phyloP scores from a whole-genome alignment of 2,329 filamentous ascomycete species.

The Pseudocercospora crystallina region DNA sequence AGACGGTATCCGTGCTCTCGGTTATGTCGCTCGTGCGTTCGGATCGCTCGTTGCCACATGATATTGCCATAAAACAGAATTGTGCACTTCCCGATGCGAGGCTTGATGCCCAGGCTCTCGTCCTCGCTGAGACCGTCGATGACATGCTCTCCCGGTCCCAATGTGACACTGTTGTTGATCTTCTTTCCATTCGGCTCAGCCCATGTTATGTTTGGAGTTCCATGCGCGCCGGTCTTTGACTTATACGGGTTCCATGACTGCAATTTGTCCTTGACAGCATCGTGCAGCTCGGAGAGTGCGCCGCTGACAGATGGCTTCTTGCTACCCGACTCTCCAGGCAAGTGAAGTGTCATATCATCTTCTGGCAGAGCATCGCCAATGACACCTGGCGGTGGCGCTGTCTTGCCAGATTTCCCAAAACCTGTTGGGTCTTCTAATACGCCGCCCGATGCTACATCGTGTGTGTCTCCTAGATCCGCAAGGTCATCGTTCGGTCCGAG shows the following conservation, averaged over 20 bases:
- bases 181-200: too few relatives aligned
- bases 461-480: constrained; percentile 8
- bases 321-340: not conserved
- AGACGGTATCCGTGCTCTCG: constrained; percentile 44
- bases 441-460: constrained; percentile 21
- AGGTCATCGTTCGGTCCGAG: constrained; percentile 22
- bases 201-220: too few relatives aligned
- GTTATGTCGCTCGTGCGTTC: constrained; percentile 44
- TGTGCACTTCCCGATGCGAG: constrained; percentile 40
- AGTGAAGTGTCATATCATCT: constrained; percentile 9
- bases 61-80: constrained; percentile 41
- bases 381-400: constrained; percentile 18
- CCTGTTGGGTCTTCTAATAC: constrained; percentile 28
- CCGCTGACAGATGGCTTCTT: constrained; percentile 32
- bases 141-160: constrained; percentile 24
- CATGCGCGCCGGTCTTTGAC: too few relatives aligned
- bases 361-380: constrained; percentile 18
- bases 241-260: constrained; percentile 32
- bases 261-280: constrained; percentile 34
- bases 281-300: constrained; percentile 34
- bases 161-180: not conserved
- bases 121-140: constrained; percentile 27
- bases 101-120: constrained; percentile 32
- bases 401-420: constrained; percentile 14
- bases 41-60: constrained; percentile 43